A percentile compares a stretch with the other conserved stretches of the same genome.
Conservation (phyloP, 495 filamentous ascomycete genomes). For the Xylaria sp. region DNA sequence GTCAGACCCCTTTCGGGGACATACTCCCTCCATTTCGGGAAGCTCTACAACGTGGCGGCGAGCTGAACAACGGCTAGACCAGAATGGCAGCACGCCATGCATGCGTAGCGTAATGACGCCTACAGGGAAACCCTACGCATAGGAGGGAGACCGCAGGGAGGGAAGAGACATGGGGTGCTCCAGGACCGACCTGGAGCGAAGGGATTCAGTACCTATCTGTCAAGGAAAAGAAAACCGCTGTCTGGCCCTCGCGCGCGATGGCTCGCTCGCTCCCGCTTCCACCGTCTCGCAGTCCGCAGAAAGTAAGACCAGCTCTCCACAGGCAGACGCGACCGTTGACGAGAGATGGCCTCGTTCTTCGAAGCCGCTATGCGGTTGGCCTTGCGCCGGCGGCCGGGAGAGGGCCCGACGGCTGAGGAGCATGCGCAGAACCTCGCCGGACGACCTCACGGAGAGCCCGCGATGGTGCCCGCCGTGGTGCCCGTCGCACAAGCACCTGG, state of each 20-base stretch:
- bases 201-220: not conserved
- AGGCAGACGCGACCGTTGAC: not conserved
- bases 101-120: constrained; percentile 18
- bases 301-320: constrained; percentile 7
- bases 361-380: constrained; percentile 32
- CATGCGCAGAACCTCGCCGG: constrained; percentile 13
- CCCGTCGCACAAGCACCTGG: not conserved
- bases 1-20: constrained; percentile 22
- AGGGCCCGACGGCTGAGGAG: constrained; percentile 38
- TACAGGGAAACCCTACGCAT: not conserved
- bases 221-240: not conserved
- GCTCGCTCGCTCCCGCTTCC: not conserved
- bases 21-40: constrained; percentile 12
- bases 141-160: no score
- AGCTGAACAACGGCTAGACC: constrained; percentile 22
- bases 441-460: not conserved
- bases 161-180: not conserved
- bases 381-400: constrained; percentile 33
- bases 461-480: not conserved
- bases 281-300: not conserved
- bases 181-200: not conserved
- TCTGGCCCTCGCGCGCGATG: constrained; percentile 15
- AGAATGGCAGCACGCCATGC: not conserved
- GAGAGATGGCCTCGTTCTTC: constrained; percentile 37
- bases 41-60: not conserved